Percentiles rank a stretch among this genome's conserved stretches.
These are phyloP conservation scores for Meripilus lineatus DNA, from an alignment of 1,284 basidiomycete genomes.

Conservation along the genomic window DNA sequence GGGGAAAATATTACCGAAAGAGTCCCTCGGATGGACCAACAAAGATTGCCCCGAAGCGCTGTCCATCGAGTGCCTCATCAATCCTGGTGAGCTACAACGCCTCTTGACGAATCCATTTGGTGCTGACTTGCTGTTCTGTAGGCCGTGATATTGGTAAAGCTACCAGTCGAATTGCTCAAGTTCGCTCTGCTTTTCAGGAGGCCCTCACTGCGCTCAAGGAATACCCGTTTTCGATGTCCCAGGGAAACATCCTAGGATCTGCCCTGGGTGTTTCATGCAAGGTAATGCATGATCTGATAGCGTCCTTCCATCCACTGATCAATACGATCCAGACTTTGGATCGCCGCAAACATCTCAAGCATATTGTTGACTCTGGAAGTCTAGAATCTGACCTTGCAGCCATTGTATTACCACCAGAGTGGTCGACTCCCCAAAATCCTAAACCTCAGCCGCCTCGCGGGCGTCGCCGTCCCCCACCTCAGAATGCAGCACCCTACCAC, in stretches of 20 bases:
- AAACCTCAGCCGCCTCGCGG: background rate
- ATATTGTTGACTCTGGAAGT: slow-evolving; percentile 14
- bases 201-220: slow-evolving; percentile 20
- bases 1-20: slow-evolving; percentile 33
- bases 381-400: slow-evolving; percentile 7
- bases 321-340: slow-evolving; percentile 11
- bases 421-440: background rate
- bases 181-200: slow-evolving; percentile 33
- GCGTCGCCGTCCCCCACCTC: background rate
- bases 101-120: background rate
- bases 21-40: slow-evolving; percentile 30
- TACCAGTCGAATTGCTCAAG: slow-evolving; percentile 27
- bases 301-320: background rate
- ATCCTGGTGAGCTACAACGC: slow-evolving; percentile 26
- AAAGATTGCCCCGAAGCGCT: slow-evolving; percentile 23
- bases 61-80: slow-evolving; percentile 39
- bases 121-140: slow-evolving; percentile 5
- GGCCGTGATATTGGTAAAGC: slow-evolving; percentile 37
- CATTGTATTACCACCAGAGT: slow-evolving; percentile 3
- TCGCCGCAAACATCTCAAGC: slow-evolving; percentile 11
- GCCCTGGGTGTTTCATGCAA: slow-evolving; percentile 20
- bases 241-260: slow-evolving; percentile 21
- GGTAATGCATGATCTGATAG: slow-evolving; percentile 11
- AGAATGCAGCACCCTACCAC: background rate
- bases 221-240: slow-evolving; percentile 13